Base-by-base conservation (phyloP, 2,329 filamentous ascomycete genomes). In the Arthrocladium fulminans region DNA sequence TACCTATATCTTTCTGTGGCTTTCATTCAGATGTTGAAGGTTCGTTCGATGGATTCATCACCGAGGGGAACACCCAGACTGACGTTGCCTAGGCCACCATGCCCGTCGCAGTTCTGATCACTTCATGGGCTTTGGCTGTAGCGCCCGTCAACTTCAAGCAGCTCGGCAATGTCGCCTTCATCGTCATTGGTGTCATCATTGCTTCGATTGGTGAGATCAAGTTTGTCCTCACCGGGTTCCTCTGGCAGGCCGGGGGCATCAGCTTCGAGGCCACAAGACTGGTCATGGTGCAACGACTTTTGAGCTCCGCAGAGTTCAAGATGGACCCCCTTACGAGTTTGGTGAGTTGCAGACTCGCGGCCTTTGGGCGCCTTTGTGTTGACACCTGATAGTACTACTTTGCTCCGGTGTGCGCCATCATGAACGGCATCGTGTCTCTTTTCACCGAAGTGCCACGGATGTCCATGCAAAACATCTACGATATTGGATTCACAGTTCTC, bases 21-120 rank as follows among this genome's bases (percentile, higher is more conserved):
- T 52, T 97, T 97, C 69, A 97, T 97, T 63, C 90, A 97, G 76
- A 97, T 97, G 90, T 82, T 97, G 68, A 97, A 97, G 85, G 84
- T 88, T 71, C 59, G 85, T n/a, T n/a, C n/a, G n/a, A n/a, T n/a
- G n/a, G n/a, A n/a, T n/a, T 68, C 71, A 24, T 32, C 50, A 47
- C 22, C 24, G 23, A 42, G 8, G 8, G 24, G 37, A 22, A 27
- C 34, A 22, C 30, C 34, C 25, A 75, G 24, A 39, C 3, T 27
- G 13, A 23, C 22, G n/a, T 24, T 19, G 20, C 41, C 35, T 55
- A 89, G 86, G 92, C 92, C 57, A 96, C 88, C 37, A 97, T 87
- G 25, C 92, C 92, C 13, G 89, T 97, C 51, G 89, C 88, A 47
- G 89, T 97, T 45, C 80, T 98, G 32, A 70, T 97, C 57, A 84